Evolutionary conservation across 768 basidiomycete genomes (phyloP).

Genomic region (Mycena sanguinolenta): DNA sequence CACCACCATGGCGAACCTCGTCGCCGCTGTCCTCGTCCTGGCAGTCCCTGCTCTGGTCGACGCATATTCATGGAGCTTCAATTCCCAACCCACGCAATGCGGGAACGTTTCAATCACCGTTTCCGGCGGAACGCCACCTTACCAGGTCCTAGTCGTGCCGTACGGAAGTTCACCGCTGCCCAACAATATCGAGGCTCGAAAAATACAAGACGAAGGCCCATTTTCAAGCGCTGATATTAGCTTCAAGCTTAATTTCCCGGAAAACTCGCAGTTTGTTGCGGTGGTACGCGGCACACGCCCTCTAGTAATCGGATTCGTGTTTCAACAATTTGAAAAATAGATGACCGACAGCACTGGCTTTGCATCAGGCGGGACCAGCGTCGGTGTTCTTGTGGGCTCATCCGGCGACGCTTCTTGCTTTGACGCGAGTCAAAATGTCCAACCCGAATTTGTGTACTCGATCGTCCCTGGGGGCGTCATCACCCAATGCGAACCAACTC

Average conservation of each 20-base stretch:
- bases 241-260: constrained; percentile 30
- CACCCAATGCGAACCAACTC: constrained; percentile 72
- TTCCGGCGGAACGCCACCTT: constrained; percentile 72
- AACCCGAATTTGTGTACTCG: constrained; percentile 70
- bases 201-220: constrained; percentile 51
- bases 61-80: constrained; percentile 64
- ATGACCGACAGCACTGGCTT: constrained; percentile 73
- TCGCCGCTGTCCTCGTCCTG: constrained; percentile 38
- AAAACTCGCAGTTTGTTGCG: constrained; percentile 78
- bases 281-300: constrained; percentile 67
- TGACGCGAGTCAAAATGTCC: constrained; percentile 59
- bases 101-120: constrained; percentile 72
- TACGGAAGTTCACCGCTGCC: constrained; percentile 72
- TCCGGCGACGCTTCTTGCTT: constrained; percentile 74
- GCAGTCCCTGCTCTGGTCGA: constrained; percentile 45
- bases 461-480: constrained; percentile 74
- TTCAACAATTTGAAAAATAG: constrained; percentile 45
- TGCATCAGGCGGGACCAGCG: constrained; percentile 82
- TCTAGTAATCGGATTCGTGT: constrained; percentile 1
- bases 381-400: constrained; percentile 65
- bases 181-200: constrained; percentile 73
- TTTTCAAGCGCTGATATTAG: constrained; percentile 55
- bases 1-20: constrained; percentile 27
- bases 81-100: constrained; percentile 72
- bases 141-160: constrained; percentile 75